Conservation (phyloP, 768 basidiomycete species). For the Rhizopogon vulgaris region DNA sequence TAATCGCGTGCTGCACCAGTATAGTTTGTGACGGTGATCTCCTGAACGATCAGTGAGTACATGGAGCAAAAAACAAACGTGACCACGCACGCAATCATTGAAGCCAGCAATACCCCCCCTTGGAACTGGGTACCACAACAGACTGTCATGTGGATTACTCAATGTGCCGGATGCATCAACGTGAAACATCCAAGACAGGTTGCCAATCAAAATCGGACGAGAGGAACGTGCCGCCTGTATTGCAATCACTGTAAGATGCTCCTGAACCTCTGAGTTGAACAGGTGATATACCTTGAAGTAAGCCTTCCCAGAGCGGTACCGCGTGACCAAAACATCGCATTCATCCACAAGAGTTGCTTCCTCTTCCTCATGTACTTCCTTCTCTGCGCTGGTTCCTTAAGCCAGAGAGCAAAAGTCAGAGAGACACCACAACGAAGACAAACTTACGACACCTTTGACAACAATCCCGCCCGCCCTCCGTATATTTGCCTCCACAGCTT, state of each 20-base stretch:
- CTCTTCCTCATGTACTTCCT: conserved; percentile 31
- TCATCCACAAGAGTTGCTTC: conserved; percentile 31
- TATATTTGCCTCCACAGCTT: conserved; percentile 57
- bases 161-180: conserved; percentile 59
- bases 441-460: conserved; percentile 32
- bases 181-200: conserved; percentile 78
- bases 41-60: conserved; percentile 31
- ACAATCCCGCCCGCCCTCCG: conserved; percentile 51
- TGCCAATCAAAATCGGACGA: conserved; percentile 47
- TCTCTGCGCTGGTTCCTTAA: conserved; percentile 20
- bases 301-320: conserved; percentile 59
- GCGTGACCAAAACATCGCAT: conserved; percentile 72
- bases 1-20: conserved; percentile 84
- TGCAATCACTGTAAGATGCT: not conserved
- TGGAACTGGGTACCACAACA: conserved; percentile 83
- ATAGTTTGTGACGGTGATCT: conserved; percentile 85
- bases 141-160: conserved; percentile 60
- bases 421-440: not conserved
- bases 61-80: not conserved
- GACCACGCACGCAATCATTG: conserved; percentile 46
- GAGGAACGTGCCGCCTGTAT: conserved; percentile 47
- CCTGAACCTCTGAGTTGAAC: not conserved
- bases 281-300: conserved; percentile 56
- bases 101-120: conserved; percentile 55
- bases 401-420: conserved; percentile 1